These are phyloP conservation scores for Coffea canephora DNA, from an alignment of 257 asterid species.

Conservation along the genomic window DNA sequence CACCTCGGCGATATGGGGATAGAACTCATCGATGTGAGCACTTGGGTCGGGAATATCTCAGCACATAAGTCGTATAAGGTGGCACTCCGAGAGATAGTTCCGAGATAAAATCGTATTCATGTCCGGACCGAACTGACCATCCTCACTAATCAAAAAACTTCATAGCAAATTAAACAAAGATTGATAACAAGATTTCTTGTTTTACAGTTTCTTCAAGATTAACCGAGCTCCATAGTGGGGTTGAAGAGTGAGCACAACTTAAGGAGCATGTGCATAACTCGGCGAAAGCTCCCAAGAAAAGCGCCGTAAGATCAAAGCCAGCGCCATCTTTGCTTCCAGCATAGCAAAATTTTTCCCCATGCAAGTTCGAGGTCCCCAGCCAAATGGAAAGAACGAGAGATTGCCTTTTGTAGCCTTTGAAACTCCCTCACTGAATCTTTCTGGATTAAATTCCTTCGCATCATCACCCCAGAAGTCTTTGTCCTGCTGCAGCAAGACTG, in stretches of 20 bases:
- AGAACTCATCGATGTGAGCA: too few relatives aligned
- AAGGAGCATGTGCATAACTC: conserved; percentile 29
- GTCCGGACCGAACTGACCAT: too few relatives aligned
- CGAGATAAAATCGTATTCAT: too few relatives aligned
- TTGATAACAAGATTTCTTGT: not conserved
- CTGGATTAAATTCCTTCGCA: conserved; percentile 27
- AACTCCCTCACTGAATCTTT: conserved; percentile 28
- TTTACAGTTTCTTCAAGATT: conserved; percentile 16
- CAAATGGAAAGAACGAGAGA: conserved; percentile 19
- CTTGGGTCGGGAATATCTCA: too few relatives aligned
- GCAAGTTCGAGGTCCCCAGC: conserved; percentile 32
- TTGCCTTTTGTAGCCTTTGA: conserved; percentile 26
- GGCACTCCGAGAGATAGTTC: too few relatives aligned
- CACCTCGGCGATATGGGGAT: too few relatives aligned
- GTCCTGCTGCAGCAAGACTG: conserved; percentile 23
- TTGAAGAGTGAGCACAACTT: conserved; percentile 20
- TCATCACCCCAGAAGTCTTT: conserved; percentile 24
- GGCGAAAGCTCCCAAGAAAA: conserved; percentile 34
- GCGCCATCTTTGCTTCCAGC: conserved; percentile 30
- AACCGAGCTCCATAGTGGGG: conserved; percentile 34
- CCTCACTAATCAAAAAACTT: not conserved
- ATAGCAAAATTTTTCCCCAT: conserved; percentile 27
- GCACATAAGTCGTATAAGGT: too few relatives aligned
- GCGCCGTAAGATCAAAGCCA: conserved; percentile 22
- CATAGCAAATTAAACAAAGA: not conserved